Conservation (phyloP, 441 rosid species). For the Populus hybrid region DNA sequence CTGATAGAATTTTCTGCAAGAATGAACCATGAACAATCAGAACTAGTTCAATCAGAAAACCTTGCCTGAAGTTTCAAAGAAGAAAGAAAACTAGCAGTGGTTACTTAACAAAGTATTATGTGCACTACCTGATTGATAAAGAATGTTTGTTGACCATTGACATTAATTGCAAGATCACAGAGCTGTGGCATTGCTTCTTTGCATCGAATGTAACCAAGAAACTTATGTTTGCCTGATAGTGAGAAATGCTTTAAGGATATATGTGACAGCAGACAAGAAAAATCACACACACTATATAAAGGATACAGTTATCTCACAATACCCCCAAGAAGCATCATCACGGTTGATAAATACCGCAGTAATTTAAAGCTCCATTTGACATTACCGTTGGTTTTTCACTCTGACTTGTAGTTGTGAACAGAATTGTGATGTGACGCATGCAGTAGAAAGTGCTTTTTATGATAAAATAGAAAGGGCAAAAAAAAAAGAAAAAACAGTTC, state of each 20-base stretch:
- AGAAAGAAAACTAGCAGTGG: neutral
- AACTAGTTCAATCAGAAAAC: neutral
- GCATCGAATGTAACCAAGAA: constrained; percentile 33
- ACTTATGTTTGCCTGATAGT: neutral
- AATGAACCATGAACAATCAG: neutral
- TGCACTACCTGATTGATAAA: constrained; percentile 52
- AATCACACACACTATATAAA: neutral
- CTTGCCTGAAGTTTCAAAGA: neutral
- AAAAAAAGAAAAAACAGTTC: too few species aligned
- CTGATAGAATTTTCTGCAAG: constrained; percentile 45
- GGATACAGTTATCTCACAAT: too few species aligned
- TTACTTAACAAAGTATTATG: neutral
- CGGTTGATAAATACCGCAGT: neutral
- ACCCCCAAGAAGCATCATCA: neutral
- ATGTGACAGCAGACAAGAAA: neutral
- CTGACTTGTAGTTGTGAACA: neutral
- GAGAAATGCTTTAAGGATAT: neutral
- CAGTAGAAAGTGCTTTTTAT: neutral
- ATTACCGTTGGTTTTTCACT: neutral
- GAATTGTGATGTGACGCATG: neutral
- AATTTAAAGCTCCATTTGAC: neutral
- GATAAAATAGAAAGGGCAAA: neutral
- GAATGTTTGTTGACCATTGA: constrained; percentile 46
- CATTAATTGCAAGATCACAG: constrained; percentile 49
- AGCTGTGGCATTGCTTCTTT: constrained; percentile 39